Percentiles rank a stretch among this genome's conserved stretches.
These are phyloP conservation scores for Meripilus lineatus DNA, from an alignment of 1,284 basidiomycete species.

Conservation along the genomic window DNA sequence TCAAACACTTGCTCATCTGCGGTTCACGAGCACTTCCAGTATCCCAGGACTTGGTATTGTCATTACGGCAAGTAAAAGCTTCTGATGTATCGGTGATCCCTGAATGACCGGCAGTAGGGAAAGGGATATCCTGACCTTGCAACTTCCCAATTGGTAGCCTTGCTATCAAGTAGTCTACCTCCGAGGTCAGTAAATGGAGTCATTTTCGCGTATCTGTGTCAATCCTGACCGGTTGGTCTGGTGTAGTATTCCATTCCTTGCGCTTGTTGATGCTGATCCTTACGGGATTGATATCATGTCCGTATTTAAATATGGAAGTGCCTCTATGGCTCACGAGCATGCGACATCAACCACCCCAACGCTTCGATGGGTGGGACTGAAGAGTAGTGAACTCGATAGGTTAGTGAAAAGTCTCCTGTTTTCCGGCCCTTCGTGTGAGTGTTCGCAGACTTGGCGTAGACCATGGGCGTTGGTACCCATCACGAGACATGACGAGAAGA, in stretches of 20 bases:
- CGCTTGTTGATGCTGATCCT: constrained; percentile 86
- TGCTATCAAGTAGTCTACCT: constrained; percentile 64
- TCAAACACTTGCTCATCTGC: constrained; percentile 66
- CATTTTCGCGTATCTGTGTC: constrained; percentile 2
- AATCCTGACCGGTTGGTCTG: background rate
- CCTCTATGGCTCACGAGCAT: constrained; percentile 58
- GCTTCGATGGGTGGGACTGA: constrained; percentile 78
- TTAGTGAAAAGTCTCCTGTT: constrained; percentile 26
- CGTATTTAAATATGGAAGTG: constrained; percentile 75
- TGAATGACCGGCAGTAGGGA: constrained; percentile 53
- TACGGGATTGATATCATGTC: constrained; percentile 88
- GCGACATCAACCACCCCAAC: constrained; percentile 58
- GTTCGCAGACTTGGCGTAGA: constrained; percentile 51
- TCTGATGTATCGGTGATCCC: background rate
- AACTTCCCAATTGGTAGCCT: constrained; percentile 76
- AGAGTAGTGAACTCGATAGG: constrained; percentile 58
- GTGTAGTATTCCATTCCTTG: constrained; percentile 64
- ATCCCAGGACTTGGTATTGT: constrained; percentile 61
- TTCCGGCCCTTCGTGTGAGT: constrained; percentile 2
- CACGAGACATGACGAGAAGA: constrained; percentile 66
- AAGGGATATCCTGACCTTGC: constrained; percentile 93
- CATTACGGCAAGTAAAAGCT: constrained; percentile 49
- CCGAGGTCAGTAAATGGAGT: constrained; percentile 33
- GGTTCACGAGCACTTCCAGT: constrained; percentile 41
- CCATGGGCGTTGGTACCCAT: constrained; percentile 65